A percentile compares a stretch with the other conserved stretches of the same genome.
Evolutionary conservation across 148 eudicot genomes (phyloP).

Genomic region (Fagopyrum homotropicum): DNA sequence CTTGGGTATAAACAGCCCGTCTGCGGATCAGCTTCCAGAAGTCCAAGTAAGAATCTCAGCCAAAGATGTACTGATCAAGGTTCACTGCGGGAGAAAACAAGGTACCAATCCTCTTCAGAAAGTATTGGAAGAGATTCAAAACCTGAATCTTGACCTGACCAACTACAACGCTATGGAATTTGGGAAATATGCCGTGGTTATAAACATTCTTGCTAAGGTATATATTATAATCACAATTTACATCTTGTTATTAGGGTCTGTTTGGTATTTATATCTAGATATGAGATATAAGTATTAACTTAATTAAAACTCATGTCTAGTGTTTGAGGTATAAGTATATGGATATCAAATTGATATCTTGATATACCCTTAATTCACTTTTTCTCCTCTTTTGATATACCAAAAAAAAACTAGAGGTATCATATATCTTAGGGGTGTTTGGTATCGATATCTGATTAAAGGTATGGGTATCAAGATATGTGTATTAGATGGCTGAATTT

Average conservation of each 20-base stretch:
- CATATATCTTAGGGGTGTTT: no score
- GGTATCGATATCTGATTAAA: no score
- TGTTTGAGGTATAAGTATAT: no score
- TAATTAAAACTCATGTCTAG: no score
- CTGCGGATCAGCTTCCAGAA: constrained; percentile 18
- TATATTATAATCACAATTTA: background rate
- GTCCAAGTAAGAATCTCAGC: constrained; percentile 30
- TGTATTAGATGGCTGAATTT: no score
- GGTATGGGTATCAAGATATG: no score
- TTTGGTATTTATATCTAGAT: background rate
- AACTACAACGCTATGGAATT: constrained; percentile 32
- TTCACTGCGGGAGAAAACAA: constrained; percentile 25
- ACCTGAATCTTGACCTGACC: constrained; percentile 23
- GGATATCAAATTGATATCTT: no score
- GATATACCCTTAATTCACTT: no score
- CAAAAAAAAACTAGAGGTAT: no score
- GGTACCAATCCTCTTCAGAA: constrained; percentile 11
- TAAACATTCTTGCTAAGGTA: constrained; percentile 43
- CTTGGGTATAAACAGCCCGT: background rate
- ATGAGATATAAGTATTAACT: no score
- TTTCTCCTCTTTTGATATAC: no score
- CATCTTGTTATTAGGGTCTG: background rate
- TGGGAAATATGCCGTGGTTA: constrained; percentile 22
- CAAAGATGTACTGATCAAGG: constrained; percentile 27
- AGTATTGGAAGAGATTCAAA: constrained; percentile 30